These are phyloP conservation scores for Alternaria viburni DNA, from an alignment of 2,329 filamentous ascomycete species.

Conservation along the genomic window DNA sequence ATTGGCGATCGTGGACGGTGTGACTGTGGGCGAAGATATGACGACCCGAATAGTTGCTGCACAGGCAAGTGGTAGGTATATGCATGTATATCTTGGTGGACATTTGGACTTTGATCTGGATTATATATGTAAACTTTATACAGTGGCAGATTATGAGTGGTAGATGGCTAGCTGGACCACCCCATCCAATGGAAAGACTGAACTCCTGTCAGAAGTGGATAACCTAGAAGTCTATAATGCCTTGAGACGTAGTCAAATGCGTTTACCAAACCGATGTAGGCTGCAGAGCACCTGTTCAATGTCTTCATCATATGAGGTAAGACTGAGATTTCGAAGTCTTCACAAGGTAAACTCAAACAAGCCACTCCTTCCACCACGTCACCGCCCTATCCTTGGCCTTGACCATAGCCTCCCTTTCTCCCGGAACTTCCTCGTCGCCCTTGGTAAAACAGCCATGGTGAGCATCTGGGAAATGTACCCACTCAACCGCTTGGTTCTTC, in stretches of 20 bases:
- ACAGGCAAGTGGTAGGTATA: accelerated
- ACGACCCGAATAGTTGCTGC: background rate
- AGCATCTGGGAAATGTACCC: constrained; percentile 32
- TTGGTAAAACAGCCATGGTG: constrained; percentile 30
- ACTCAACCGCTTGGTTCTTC: constrained; percentile 24
- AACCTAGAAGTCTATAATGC: background rate
- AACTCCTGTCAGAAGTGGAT: background rate
- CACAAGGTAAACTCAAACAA: background rate
- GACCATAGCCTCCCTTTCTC: constrained; percentile 24
- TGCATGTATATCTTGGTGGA: background rate
- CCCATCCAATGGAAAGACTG: accelerated
- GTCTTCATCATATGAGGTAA: background rate
- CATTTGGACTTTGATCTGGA: background rate
- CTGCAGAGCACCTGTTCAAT: background rate
- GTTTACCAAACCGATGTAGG: background rate
- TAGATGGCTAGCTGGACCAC: background rate
- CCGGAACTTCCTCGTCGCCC: constrained; percentile 20
- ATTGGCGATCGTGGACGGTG: background rate
- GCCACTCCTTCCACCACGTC: constrained; percentile 19
- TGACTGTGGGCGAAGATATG: background rate
- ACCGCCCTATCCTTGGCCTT: constrained; percentile 25
- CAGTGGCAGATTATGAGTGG: background rate
- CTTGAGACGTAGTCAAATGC: background rate
- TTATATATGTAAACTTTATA: too few species aligned
- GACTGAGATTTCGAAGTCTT: background rate